Conservation (phyloP, 805 yeast species). For the Wickerhamiella slavikovae region DNA sequence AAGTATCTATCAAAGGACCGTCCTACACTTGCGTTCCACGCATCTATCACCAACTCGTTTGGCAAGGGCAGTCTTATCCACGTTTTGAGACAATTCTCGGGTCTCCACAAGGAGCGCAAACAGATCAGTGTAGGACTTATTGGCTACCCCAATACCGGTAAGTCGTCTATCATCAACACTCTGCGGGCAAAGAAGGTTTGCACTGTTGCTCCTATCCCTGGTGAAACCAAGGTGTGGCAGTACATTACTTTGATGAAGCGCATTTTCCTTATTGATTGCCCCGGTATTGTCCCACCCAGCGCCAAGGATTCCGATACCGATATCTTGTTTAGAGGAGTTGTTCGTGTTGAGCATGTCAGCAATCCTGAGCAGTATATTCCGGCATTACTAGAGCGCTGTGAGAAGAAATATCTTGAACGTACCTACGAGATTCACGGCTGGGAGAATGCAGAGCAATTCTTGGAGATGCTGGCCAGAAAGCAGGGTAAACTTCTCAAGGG, state of each 20-base stretch:
- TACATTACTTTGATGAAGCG: constrained; percentile 92
- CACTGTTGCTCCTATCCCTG: constrained; percentile 94
- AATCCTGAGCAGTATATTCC: constrained; percentile 92
- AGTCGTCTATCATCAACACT: constrained; percentile 87
- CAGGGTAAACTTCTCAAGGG: constrained; percentile 86
- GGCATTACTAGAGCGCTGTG: constrained; percentile 65
- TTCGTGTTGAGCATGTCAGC: constrained; percentile 92
- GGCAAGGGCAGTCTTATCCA: constrained; percentile 96
- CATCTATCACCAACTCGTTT: constrained; percentile 89
- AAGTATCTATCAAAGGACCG: constrained; percentile 76
- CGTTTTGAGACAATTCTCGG: constrained; percentile 76
- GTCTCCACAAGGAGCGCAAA: constrained; percentile 77
- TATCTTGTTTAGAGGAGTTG: constrained; percentile 88
- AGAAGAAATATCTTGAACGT: constrained; percentile 76
- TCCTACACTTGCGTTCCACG: constrained; percentile 95
- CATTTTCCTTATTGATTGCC: constrained; percentile 90
- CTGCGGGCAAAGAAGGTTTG: constrained; percentile 89
- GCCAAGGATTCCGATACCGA: constrained; percentile 77
- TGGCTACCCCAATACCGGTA: constrained; percentile 97
- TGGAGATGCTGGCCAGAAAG: constrained; percentile 80
- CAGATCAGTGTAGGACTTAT: constrained; percentile 94
- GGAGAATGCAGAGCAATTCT: constrained; percentile 53
- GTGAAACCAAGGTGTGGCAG: constrained; percentile 98
- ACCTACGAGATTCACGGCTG: constrained; percentile 92
- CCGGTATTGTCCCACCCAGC: constrained; percentile 97